Conservation (phyloP, 2,329 filamentous ascomycete species). For the Fusarium sp. region DNA sequence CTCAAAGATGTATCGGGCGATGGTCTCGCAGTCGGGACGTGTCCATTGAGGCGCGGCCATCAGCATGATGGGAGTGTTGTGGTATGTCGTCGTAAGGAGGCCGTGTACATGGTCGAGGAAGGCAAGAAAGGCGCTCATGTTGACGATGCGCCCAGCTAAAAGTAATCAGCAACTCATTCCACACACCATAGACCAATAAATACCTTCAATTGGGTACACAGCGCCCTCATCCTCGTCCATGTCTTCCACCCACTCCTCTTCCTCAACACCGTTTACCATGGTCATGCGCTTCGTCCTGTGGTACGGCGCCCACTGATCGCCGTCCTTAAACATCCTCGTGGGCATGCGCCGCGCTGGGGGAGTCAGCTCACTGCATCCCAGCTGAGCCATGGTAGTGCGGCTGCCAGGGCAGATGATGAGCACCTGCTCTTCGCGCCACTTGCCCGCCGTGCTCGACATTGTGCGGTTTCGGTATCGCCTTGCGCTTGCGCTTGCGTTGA, state of each 20-base stretch:
- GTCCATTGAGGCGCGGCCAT: conserved; percentile 93
- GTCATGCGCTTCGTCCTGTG: conserved; percentile 77
- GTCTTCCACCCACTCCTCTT: conserved; percentile 88
- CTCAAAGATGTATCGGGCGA: conserved; percentile 96
- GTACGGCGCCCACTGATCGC: conserved; percentile 81
- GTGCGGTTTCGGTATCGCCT: conserved; percentile 36
- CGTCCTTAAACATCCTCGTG: conserved; percentile 94
- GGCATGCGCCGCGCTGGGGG: conserved; percentile 87
- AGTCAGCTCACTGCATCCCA: conserved; percentile 90
- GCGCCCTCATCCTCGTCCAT: conserved; percentile 89
- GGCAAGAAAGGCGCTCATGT: conserved; percentile 94
- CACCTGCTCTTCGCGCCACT: conserved; percentile 74
- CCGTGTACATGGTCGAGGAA: conserved; percentile 93
- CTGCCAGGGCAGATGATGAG: conserved; percentile 85
- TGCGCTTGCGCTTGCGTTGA: conserved; percentile 8
- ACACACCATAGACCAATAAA: conserved; percentile 26
- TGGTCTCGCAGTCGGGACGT: conserved; percentile 84
- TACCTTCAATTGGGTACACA: conserved; percentile 82
- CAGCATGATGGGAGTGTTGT: conserved; percentile 95
- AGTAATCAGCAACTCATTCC: conserved; percentile 26
- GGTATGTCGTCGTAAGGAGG: conserved; percentile 88
- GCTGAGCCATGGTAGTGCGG: conserved; percentile 89
- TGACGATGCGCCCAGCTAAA: conserved; percentile 81
- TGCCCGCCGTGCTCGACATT: conserved; percentile 69
- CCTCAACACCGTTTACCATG: conserved; percentile 60